phyloP scores from a whole-genome alignment of 2,329 filamentous ascomycete species.

The Zalaria sp. region DNA sequence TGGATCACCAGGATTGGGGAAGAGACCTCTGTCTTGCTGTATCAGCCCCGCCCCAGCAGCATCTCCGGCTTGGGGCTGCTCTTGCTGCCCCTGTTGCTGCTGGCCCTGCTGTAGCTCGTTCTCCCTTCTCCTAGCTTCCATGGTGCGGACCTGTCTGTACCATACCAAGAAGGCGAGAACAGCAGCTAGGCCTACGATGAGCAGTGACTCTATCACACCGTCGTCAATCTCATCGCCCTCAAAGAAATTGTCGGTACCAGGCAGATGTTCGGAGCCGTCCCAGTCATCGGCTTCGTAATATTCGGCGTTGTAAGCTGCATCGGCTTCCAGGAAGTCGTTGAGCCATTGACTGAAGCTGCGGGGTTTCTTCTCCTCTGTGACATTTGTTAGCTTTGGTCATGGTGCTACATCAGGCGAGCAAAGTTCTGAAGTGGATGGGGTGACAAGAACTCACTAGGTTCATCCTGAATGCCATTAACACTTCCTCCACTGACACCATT shows the following conservation, averaged over 20 bases:
- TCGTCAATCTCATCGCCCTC: constrained; percentile 54
- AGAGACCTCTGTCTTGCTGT: constrained; percentile 39
- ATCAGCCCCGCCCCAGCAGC: constrained; percentile 27
- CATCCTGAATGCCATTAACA: constrained; percentile 83
- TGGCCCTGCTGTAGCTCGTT: constrained; percentile 17
- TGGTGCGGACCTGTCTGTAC: constrained; percentile 58
- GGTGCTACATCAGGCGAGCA: too few relatives aligned
- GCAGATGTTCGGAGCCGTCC: constrained; percentile 31
- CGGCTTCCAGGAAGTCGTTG: constrained; percentile 60
- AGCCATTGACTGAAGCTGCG: constrained; percentile 67
- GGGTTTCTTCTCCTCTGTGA: constrained; percentile 36
- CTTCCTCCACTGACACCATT: constrained; percentile 84
- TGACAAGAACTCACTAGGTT: constrained; percentile 22
- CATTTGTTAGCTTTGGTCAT: too few relatives aligned
- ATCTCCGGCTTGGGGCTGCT: constrained; percentile 18
- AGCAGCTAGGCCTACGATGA: constrained; percentile 67
- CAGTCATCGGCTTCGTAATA: constrained; percentile 35
- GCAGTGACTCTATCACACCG: constrained; percentile 66
- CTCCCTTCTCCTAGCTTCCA: constrained; percentile 22
- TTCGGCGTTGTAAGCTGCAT: constrained; percentile 37
- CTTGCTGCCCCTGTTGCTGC: constrained; percentile 14
- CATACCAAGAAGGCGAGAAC: constrained; percentile 67
- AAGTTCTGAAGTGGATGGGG: background rate
- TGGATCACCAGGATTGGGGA: constrained; percentile 52
- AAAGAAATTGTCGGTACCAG: constrained; percentile 36